Conservation (phyloP, 2,329 filamentous ascomycete genomes). For the Arachnomyces sp. region DNA sequence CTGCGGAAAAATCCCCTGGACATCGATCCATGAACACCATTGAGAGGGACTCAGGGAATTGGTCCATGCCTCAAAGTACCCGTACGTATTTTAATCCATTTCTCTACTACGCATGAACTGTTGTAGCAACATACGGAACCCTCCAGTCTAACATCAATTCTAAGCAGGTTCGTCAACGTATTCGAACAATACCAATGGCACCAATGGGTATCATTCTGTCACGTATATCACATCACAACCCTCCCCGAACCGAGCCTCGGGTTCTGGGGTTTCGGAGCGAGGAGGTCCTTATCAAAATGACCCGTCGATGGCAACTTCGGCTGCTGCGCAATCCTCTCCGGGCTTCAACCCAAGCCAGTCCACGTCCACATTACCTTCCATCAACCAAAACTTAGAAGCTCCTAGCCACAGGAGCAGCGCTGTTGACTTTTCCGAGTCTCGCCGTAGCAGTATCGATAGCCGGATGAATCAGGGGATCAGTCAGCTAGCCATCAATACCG, state of each 20-base stretch:
- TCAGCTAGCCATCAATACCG: conserved; percentile 39
- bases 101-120: conserved; percentile 3
- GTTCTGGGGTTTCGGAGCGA: conserved; percentile 27
- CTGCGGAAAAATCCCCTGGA: conserved; percentile 36
- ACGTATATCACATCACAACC: conserved; percentile 39
- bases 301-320: conserved; percentile 31
- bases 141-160: conserved; percentile 10
- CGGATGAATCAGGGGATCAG: conserved; percentile 44
- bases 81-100: conserved; percentile 40
- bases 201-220: conserved; percentile 15
- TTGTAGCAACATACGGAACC: conserved; percentile 15
- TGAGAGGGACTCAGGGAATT: conserved; percentile 52
- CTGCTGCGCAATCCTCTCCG: conserved; percentile 32
- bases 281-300: conserved; percentile 34
- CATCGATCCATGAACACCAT: conserved; percentile 38
- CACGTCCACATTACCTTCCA: conserved; percentile 45
- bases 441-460: conserved; percentile 44
- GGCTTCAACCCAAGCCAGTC: conserved; percentile 31
- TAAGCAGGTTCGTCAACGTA: conserved; percentile 40
- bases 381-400: conserved; percentile 53
- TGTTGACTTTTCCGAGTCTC: conserved; percentile 37
- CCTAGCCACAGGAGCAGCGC: conserved; percentile 37
- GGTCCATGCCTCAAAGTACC: conserved; percentile 53
- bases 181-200: conserved; percentile 40
- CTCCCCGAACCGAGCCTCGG: conserved; percentile 35